These are phyloP conservation scores for Podaxis mareebaensis DNA, from an alignment of 768 basidiomycete genomes.

Conservation along the genomic window DNA sequence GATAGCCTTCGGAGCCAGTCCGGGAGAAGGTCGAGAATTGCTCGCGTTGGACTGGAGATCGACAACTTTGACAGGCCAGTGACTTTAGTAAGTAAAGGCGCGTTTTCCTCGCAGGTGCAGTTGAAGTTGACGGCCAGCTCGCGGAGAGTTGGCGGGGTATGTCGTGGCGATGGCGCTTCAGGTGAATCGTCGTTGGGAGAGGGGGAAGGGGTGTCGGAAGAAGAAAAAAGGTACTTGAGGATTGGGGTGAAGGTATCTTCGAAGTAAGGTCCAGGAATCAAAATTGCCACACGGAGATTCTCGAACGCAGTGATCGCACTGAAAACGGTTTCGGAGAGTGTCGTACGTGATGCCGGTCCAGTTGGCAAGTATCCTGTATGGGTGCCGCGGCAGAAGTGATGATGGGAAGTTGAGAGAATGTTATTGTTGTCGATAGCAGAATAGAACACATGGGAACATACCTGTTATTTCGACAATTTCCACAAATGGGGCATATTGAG, in stretches of 20 bases:
- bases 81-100: conserved; percentile 26
- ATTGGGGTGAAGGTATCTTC: conserved; percentile 29
- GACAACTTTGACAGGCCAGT: conserved; percentile 28
- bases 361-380: conserved; percentile 14
- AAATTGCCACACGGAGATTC: conserved; percentile 31
- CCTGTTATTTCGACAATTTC: conserved; percentile 45
- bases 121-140: conserved; percentile 32
- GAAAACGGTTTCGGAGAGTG: conserved; percentile 22
- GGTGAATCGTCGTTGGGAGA: not conserved
- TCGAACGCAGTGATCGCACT: conserved; percentile 28
- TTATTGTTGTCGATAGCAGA: not conserved
- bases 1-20: conserved; percentile 43
- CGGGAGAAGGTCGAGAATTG: conserved; percentile 42
- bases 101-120: conserved; percentile 30
- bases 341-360: conserved; percentile 23
- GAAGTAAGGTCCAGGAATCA: conserved; percentile 29
- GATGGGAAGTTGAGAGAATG: not conserved
- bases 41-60: conserved; percentile 37
- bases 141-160: conserved; percentile 16
- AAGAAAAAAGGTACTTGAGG: conserved; percentile 23
- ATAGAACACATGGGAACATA: conserved; percentile 34
- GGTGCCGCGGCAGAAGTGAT: conserved; percentile 1
- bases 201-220: not conserved
- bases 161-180: not conserved
- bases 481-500: conserved; percentile 42